These are phyloP conservation scores for Ascoidea asiatica DNA, from an alignment of 805 yeast species.

Conservation along the genomic window DNA sequence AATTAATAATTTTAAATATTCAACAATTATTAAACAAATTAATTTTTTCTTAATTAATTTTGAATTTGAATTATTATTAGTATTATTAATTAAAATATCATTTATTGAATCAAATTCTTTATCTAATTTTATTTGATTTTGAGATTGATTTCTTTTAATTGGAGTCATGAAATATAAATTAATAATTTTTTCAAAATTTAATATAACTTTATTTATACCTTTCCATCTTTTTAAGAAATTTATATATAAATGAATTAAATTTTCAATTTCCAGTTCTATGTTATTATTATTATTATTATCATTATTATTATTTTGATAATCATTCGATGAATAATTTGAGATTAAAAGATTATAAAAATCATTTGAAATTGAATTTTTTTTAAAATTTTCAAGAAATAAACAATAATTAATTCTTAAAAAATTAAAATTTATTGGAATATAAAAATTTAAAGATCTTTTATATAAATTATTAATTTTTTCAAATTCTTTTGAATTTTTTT, in stretches of 20 bases:
- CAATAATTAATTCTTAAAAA: constrained; percentile 6
- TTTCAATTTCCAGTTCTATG: not conserved
- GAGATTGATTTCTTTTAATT: too few relatives aligned
- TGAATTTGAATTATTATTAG: too few relatives aligned
- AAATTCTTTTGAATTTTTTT: constrained; percentile 14
- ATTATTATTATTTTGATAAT: too few relatives aligned
- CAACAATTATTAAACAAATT: not conserved
- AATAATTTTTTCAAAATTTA: not conserved
- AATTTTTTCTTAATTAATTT: too few relatives aligned
- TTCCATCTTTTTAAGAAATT: not conserved
- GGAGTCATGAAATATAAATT: not conserved
- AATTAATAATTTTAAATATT: too few relatives aligned
- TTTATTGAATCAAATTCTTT: not conserved
- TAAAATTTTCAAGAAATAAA: constrained; percentile 5
- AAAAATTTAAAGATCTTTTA: constrained; percentile 33
- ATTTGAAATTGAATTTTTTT: not conserved
- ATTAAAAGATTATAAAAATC: not conserved
- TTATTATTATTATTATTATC: not conserved
- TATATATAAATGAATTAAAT: too few relatives aligned
- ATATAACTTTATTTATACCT: not conserved
- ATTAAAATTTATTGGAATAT: constrained; percentile 16
- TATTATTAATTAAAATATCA: too few relatives aligned
- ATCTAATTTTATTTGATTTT: not conserved
- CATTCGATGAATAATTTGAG: not conserved
- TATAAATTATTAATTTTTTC: constrained; percentile 30